A percentile compares a stretch with the other conserved stretches of the same genome.
Conservation (phyloP, 1,284 basidiomycete genomes). For the Tilletia caries region DNA sequence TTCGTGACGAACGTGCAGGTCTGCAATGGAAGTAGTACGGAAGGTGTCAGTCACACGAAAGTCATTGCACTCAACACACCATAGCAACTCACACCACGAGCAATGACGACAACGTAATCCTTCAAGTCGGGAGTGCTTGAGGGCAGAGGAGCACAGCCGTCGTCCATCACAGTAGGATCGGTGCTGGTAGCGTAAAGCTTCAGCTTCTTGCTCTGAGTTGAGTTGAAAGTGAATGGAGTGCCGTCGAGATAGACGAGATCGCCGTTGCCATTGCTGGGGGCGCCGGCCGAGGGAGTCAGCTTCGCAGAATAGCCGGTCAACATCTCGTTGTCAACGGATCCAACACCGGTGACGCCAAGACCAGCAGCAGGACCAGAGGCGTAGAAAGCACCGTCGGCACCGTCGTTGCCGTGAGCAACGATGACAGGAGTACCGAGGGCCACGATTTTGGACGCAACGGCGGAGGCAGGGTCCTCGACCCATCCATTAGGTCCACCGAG, state of each 20-base stretch:
- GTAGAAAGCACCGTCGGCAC: constrained; percentile 55
- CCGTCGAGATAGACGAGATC: constrained; percentile 30
- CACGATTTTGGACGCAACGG: constrained; percentile 28
- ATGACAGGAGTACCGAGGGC: constrained; percentile 32
- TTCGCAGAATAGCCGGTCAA: constrained; percentile 32
- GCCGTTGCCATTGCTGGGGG: constrained; percentile 18
- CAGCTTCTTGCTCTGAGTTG: constrained; percentile 21
- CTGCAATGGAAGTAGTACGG: not conserved
- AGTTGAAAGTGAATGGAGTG: constrained; percentile 28
- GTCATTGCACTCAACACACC: no score
- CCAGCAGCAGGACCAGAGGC: constrained; percentile 54
- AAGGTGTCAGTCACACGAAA: no score
- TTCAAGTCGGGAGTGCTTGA: constrained; percentile 35
- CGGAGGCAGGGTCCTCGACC: constrained; percentile 26
- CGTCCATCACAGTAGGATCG: constrained; percentile 30
- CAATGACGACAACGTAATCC: constrained; percentile 36
- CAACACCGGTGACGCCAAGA: constrained; percentile 46
- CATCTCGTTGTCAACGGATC: constrained; percentile 49
- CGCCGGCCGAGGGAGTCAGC: constrained; percentile 24
- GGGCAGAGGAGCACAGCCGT: constrained; percentile 33
- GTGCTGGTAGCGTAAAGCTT: constrained; percentile 33
- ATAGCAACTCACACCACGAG: constrained; percentile 20
- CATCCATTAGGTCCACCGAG: constrained; percentile 58
- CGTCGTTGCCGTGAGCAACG: constrained; percentile 55
- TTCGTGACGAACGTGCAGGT: constrained; percentile 44